These are phyloP conservation scores for Wickerhamomyces ciferrii DNA, from an alignment of 805 yeast genomes.

Conservation along the genomic window DNA sequence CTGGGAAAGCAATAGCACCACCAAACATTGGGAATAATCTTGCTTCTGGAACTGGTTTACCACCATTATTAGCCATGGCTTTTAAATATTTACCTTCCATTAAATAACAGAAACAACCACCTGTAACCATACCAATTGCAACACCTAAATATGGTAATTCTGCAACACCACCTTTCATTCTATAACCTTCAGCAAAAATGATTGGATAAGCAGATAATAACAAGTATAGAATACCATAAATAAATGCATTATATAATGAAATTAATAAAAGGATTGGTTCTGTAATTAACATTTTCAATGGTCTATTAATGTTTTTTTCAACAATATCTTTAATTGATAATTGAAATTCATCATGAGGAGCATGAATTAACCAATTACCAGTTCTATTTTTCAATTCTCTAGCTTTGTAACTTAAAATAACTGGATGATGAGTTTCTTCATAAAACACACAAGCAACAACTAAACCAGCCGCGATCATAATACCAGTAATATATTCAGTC, in stretches of 20 bases:
- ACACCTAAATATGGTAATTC: slow-evolving; percentile 79
- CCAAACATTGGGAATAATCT: slow-evolving; percentile 72
- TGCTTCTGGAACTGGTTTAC: slow-evolving; percentile 69
- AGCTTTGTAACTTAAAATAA: slow-evolving; percentile 60
- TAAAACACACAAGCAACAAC: slow-evolving; percentile 37
- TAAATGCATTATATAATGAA: slow-evolving; percentile 68
- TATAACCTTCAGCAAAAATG: slow-evolving; percentile 59
- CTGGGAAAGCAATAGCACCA: slow-evolving; percentile 67
- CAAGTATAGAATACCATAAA: slow-evolving; percentile 75
- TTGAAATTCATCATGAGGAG: slow-evolving; percentile 65
- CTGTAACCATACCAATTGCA: slow-evolving; percentile 60
- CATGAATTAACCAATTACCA: slow-evolving; percentile 79
- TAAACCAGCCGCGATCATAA: slow-evolving; percentile 42
- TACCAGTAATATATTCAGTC: slow-evolving; percentile 69
- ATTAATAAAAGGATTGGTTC: slow-evolving; percentile 73
- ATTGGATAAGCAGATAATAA: slow-evolving; percentile 73
- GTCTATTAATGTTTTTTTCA: slow-evolving; percentile 61
- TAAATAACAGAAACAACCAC: slow-evolving; percentile 47
- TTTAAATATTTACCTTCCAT: slow-evolving; percentile 48
- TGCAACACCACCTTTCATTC: slow-evolving; percentile 56
- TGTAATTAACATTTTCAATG: slow-evolving; percentile 55
- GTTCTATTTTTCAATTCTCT: slow-evolving; percentile 55
- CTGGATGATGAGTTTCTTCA: slow-evolving; percentile 71
- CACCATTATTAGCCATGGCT: slow-evolving; percentile 45
- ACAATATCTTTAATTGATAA: slow-evolving; percentile 53